These are phyloP conservation scores for Rhamnella rubrinervis DNA, from an alignment of 331 rosid genomes.

Conservation along the genomic window DNA sequence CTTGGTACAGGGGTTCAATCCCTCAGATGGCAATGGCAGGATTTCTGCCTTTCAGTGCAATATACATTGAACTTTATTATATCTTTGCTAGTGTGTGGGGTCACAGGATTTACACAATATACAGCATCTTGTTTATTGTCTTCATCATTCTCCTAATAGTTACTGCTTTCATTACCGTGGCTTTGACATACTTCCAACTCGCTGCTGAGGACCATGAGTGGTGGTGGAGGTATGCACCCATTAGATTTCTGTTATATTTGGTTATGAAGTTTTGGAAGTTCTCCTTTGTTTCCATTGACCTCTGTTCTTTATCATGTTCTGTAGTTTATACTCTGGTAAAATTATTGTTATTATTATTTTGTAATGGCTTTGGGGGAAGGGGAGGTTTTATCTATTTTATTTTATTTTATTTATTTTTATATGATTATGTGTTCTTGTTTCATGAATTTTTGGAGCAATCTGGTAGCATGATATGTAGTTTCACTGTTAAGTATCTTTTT, in stretches of 20 bases:
- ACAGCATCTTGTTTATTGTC: slow-evolving; percentile 72
- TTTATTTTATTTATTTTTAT: no score
- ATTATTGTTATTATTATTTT: no score
- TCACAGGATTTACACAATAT: slow-evolving; percentile 88
- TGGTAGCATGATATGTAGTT: no score
- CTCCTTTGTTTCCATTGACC: neutral
- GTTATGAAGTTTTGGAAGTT: neutral
- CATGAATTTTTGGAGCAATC: no score
- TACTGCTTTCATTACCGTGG: slow-evolving; percentile 85
- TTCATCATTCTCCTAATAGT: slow-evolving; percentile 70
- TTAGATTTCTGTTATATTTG: slow-evolving; percentile 4
- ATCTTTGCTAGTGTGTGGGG: slow-evolving; percentile 98
- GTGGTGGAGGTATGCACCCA: slow-evolving; percentile 92
- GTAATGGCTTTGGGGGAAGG: no score
- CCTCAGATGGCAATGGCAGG: slow-evolving; percentile 99
- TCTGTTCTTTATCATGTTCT: no score
- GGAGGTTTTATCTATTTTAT: no score
- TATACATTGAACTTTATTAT: slow-evolving; percentile 83
- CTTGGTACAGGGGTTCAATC: slow-evolving; percentile 79
- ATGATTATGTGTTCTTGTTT: no score
- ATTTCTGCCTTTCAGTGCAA: slow-evolving; percentile 88
- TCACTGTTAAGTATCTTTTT: no score
- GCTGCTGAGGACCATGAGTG: slow-evolving; percentile 78
- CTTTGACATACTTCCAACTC: slow-evolving; percentile 83
- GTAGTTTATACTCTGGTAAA: no score